Conservation (phyloP, 2,329 filamentous ascomycete species). For the Microdochium trichocladiopsis region DNA sequence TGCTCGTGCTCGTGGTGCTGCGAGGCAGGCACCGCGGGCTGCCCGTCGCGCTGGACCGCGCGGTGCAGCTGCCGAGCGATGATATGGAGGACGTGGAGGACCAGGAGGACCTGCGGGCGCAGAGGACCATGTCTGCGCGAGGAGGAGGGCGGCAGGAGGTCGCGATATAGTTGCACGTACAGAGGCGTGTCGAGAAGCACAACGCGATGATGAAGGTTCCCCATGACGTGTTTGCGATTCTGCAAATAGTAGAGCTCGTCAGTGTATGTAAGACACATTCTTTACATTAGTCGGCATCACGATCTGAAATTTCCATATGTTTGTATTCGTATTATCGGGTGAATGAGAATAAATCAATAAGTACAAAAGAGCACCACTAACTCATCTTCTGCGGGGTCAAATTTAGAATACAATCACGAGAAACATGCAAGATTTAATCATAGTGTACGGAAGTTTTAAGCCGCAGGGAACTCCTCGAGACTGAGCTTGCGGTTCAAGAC, state of each 20-base stretch:
- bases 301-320: not conserved
- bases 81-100: not conserved
- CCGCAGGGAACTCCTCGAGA: not conserved
- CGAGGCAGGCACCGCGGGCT: conserved; percentile 46
- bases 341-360: not conserved
- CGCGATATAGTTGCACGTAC: not conserved
- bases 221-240: not conserved
- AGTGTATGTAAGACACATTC: not conserved
- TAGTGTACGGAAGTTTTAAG: not conserved
- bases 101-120: not conserved
- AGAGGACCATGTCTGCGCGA: not conserved
- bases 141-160: not conserved
- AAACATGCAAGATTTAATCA: not conserved
- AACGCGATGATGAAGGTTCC: not conserved
- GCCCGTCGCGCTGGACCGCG: conserved; percentile 48
- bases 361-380: not conserved
- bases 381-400: not conserved
- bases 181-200: not conserved
- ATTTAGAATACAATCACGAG: not conserved
- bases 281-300: not conserved
- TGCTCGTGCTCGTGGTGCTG: conserved; percentile 49
- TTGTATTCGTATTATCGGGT: not conserved
- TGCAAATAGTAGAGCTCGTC: not conserved
- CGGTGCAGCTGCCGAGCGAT: conserved; percentile 29
- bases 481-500: not conserved